Evolutionary conservation across 768 basidiomycete species (phyloP).

Genomic region (Astraeus odoratus): DNA sequence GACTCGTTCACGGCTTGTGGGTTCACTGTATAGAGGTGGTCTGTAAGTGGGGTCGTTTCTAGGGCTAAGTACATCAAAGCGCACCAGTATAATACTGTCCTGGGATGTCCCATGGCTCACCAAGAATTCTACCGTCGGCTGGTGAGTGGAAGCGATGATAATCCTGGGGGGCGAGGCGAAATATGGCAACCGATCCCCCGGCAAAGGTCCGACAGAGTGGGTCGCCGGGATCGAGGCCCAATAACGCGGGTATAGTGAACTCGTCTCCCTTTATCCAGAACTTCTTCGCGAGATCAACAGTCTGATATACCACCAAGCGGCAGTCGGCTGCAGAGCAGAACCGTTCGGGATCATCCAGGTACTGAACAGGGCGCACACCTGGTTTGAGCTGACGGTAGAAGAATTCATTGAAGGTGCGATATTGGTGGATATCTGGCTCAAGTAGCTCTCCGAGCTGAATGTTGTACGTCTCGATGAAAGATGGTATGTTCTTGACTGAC

Average conservation of each 20-base stretch:
- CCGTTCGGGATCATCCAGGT: slow-evolving; percentile 41
- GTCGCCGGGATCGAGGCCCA: slow-evolving; percentile 39
- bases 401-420: slow-evolving; percentile 73
- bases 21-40: slow-evolving; percentile 41
- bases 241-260: slow-evolving; percentile 59
- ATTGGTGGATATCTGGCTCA: slow-evolving; percentile 51
- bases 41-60: background rate
- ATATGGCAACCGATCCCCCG: slow-evolving; percentile 52
- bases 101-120: slow-evolving; percentile 37
- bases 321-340: slow-evolving; percentile 69
- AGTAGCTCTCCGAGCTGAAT: slow-evolving; percentile 57
- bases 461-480: slow-evolving; percentile 49
- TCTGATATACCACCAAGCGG: slow-evolving; percentile 61
- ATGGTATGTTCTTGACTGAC: slow-evolving; percentile 44
- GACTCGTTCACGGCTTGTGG: slow-evolving; percentile 70
- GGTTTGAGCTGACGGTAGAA: slow-evolving; percentile 57
- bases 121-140: slow-evolving; percentile 43
- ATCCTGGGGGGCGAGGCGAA: slow-evolving; percentile 73
- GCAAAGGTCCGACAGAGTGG: slow-evolving; percentile 36
- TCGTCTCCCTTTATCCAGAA: slow-evolving; percentile 75
- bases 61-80: background rate
- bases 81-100: slow-evolving; percentile 59
- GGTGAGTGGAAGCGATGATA: slow-evolving; percentile 80
- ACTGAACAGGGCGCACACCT: slow-evolving; percentile 54
- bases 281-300: slow-evolving; percentile 49